Percentiles rank a stretch among this genome's conserved stretches.
phyloP scores from a whole-genome alignment of 805 yeast genomes.

The Yamadazyma phyllophila region DNA sequence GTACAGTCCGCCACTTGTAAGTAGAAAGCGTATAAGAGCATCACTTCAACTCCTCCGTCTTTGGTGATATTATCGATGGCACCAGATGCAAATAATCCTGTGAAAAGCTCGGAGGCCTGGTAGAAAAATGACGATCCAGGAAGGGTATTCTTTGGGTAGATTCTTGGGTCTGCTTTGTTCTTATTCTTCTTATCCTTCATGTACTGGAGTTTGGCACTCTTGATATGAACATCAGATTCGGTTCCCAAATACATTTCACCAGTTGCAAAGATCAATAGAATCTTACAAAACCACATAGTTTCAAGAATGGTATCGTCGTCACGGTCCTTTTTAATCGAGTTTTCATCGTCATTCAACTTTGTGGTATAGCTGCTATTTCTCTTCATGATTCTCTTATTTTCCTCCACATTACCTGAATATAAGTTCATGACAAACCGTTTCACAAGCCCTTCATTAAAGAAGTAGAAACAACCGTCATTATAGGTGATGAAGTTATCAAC shows the following conservation, averaged over 20 bases:
- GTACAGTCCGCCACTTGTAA: constrained; percentile 84
- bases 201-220: constrained; percentile 26
- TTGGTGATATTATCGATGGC: constrained; percentile 73
- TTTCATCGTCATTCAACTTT: constrained; percentile 34
- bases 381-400: constrained; percentile 36
- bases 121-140: constrained; percentile 81
- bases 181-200: constrained; percentile 14
- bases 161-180: constrained; percentile 14
- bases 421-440: constrained; percentile 63
- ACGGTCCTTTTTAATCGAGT: constrained; percentile 40
- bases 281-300: constrained; percentile 79
- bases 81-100: constrained; percentile 76
- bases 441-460: constrained; percentile 78
- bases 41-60: constrained; percentile 78
- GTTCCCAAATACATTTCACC: constrained; percentile 85
- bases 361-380: constrained; percentile 26
- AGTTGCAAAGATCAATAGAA: constrained; percentile 67
- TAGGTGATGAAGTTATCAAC: constrained; percentile 76
- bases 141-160: constrained; percentile 39
- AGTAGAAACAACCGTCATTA: constrained; percentile 82
- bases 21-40: constrained; percentile 72
- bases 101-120: constrained; percentile 75
- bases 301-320: constrained; percentile 62
- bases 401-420: constrained; percentile 49
- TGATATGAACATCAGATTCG: constrained; percentile 60